Evolutionary conservation across 1,139 yeast species (phyloP).

Genomic region (Hemisphaericaspora xylofermentans): DNA sequence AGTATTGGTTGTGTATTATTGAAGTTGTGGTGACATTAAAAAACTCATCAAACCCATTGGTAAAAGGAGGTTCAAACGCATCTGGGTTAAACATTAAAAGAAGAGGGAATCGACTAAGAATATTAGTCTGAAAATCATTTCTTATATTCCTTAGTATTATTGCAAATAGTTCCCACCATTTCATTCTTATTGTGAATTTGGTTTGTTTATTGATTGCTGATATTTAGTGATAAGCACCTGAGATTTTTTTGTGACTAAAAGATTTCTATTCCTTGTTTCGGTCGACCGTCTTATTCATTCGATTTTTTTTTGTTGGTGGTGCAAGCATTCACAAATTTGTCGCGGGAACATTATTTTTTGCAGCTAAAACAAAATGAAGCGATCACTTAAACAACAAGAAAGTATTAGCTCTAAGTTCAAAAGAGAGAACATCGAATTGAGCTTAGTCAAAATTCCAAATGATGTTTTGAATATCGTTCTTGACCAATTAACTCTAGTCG

Average conservation of each 20-base stretch:
- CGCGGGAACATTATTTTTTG: not conserved
- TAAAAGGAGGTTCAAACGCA: conserved; percentile 30
- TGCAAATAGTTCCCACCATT: conserved; percentile 8
- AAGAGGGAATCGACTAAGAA: conserved; percentile 19
- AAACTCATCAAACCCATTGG: conserved; percentile 18
- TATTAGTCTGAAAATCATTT: conserved; percentile 17
- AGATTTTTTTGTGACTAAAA: not conserved
- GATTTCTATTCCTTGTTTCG: not conserved
- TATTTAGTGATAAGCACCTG: no score
- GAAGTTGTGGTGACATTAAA: conserved; percentile 14
- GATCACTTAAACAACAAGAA: not conserved
- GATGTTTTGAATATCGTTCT: conserved; percentile 29
- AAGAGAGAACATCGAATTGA: conserved; percentile 4
- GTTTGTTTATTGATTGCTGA: not conserved
- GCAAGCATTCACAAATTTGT: not conserved
- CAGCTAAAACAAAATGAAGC: conserved; percentile 2
- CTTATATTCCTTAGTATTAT: conserved; percentile 14
- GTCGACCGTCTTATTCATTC: not conserved
- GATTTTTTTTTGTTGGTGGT: not conserved
- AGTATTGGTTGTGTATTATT: conserved; percentile 7
- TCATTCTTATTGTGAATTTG: conserved; percentile 1
- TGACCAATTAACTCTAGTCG: conserved; percentile 17
- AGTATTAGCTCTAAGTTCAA: not conserved
- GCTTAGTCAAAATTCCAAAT: conserved; percentile 25
- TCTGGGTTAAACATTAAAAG: conserved; percentile 25